phyloP scores from a whole-genome alignment of 73 alveolate species.

The Stentor roeselii region DNA sequence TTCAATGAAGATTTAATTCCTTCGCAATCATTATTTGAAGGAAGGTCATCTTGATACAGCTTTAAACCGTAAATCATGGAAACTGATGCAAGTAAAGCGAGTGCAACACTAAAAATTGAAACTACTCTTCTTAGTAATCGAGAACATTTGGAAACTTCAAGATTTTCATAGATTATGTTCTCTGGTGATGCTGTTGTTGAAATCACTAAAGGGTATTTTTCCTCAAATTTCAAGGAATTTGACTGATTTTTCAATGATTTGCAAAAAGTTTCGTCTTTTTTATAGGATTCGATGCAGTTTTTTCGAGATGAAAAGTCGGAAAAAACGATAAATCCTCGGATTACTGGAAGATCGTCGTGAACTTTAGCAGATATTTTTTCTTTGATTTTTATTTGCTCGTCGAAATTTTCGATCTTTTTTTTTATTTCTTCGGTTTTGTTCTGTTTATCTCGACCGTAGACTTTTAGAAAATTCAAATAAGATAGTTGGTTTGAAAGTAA shows the following conservation, averaged over 20 bases:
- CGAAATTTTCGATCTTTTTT: background rate
- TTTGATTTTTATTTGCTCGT: background rate
- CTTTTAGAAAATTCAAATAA: background rate
- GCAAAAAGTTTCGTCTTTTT: background rate
- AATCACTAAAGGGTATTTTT: conserved; percentile 20
- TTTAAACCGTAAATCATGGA: conserved; percentile 36
- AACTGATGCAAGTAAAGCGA: conserved; percentile 34
- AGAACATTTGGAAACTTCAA: conserved; percentile 30
- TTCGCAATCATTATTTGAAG: conserved; percentile 27
- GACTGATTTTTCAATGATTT: conserved; percentile 17
- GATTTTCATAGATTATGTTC: conserved; percentile 50
- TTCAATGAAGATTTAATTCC: background rate
- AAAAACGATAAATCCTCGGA: conserved; percentile 55
- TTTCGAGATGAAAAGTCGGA: conserved; percentile 29
- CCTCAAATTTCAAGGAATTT: conserved; percentile 12
- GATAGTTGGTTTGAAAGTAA: background rate
- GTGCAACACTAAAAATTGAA: conserved; percentile 29
- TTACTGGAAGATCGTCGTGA: conserved; percentile 39
- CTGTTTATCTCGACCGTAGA: background rate
- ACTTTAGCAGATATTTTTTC: conserved; percentile 31
- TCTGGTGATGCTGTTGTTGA: conserved; percentile 44
- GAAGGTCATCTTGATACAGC: conserved; percentile 30
- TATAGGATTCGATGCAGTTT: conserved; percentile 39
- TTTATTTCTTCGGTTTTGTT: background rate
- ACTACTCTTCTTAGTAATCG: conserved; percentile 32